phyloP scores from a whole-genome alignment of 2,329 filamentous ascomycete genomes.

The Xylariaceae sp. region DNA sequence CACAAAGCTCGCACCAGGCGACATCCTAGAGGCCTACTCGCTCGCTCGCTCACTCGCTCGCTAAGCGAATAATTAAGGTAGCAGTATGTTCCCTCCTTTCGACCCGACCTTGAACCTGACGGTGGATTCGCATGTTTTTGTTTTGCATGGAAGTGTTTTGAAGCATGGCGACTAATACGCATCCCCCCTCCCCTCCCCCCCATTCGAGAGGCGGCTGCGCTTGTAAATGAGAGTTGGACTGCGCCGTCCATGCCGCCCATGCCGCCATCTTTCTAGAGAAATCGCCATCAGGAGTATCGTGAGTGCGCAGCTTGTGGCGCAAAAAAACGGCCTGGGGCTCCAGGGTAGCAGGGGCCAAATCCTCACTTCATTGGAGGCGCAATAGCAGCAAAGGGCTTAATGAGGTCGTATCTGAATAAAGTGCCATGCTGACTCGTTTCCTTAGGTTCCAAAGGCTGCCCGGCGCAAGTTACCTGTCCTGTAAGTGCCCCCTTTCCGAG shows the following conservation, averaged over 20 bases:
- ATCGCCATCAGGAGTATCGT: slow-evolving; percentile 1
- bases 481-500: slow-evolving; percentile 29
- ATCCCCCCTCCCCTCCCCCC: neutral
- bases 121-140: neutral
- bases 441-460: slow-evolving; percentile 15
- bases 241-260: slow-evolving; percentile 11
- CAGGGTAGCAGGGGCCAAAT: slow-evolving; percentile 9
- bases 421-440: slow-evolving; percentile 17
- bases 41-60: neutral
- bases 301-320: slow-evolving; percentile 4
- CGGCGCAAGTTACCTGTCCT: slow-evolving; percentile 21
- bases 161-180: slow-evolving; percentile 9
- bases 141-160: neutral
- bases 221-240: slow-evolving; percentile 16
- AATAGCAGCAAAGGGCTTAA: slow-evolving; percentile 10
- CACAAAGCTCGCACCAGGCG: neutral
- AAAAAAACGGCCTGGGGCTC: slow-evolving; percentile 9
- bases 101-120: neutral
- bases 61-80: slow-evolving; percentile 13
- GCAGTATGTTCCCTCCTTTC: slow-evolving; percentile 12
- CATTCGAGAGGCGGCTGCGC: slow-evolving; percentile 23
- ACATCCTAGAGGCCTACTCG: neutral
- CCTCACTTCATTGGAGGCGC: slow-evolving; percentile 8
- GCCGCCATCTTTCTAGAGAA: slow-evolving; percentile 1
- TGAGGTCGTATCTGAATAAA: slow-evolving; percentile 10